A percentile compares a stretch with the other conserved stretches of the same genome.
Evolutionary conservation across 805 yeast genomes (phyloP).

Genomic region (Zygosaccharomyces gambellarensis): DNA sequence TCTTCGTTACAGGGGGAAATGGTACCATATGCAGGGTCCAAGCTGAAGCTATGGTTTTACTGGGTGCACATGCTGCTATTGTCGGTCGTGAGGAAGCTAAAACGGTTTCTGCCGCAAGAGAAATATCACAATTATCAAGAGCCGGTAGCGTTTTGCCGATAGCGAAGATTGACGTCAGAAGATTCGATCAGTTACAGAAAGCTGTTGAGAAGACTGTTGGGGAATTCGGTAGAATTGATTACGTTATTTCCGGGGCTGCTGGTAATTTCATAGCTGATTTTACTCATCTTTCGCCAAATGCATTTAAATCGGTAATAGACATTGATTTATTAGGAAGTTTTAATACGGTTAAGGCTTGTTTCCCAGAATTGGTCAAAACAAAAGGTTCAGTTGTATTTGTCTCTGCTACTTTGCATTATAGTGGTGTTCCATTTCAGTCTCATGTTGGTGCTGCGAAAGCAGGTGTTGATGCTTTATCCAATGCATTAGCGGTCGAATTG

Average conservation of each 20-base stretch:
- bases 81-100: constrained; percentile 70
- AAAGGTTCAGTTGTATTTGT: constrained; percentile 75
- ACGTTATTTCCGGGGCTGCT: constrained; percentile 92
- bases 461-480: constrained; percentile 83
- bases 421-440: constrained; percentile 81
- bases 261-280: constrained; percentile 86
- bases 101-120: constrained; percentile 63
- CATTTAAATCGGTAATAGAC: constrained; percentile 80
- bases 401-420: constrained; percentile 84
- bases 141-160: constrained; percentile 60
- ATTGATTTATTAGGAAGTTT: constrained; percentile 86
- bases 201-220: constrained; percentile 67
- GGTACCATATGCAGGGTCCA: constrained; percentile 94
- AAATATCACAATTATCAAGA: constrained; percentile 50
- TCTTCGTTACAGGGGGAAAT: constrained; percentile 91
- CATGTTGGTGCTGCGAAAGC: constrained; percentile 97
- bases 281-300: constrained; percentile 73
- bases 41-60: constrained; percentile 70
- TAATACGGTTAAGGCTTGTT: constrained; percentile 83
- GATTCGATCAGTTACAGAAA: constrained; percentile 47
- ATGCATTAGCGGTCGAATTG: constrained; percentile 81
- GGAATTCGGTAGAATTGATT: constrained; percentile 74
- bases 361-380: constrained; percentile 54
- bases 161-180: constrained; percentile 75
- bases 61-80: constrained; percentile 86